These are phyloP conservation scores for Fraxinus sp. DNA, from an alignment of 305 asterid genomes.

Conservation along the genomic window DNA sequence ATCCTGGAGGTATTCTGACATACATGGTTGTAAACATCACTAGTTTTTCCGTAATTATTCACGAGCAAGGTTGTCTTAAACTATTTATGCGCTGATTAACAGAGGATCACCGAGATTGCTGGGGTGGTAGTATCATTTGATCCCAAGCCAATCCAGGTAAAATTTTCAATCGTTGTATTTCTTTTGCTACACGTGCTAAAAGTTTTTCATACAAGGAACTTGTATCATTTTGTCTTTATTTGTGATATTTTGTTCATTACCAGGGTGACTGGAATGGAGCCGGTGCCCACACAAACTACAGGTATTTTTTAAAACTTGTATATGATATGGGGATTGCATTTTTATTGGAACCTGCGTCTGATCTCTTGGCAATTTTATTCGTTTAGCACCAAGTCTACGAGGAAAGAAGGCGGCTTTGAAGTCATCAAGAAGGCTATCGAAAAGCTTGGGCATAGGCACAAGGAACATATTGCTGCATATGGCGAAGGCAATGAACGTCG, in stretches of 20 bases:
- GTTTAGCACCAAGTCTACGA: constrained; percentile 37
- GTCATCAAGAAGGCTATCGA: constrained; percentile 36
- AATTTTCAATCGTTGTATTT: background rate
- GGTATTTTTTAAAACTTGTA: constrained; percentile 16
- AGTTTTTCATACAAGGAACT: background rate
- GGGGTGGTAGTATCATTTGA: constrained; percentile 49
- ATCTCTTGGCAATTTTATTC: background rate
- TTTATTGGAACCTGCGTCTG: background rate
- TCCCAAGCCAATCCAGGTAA: constrained; percentile 46
- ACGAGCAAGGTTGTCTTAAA: background rate
- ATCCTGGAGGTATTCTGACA: constrained; percentile 39
- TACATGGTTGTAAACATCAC: background rate
- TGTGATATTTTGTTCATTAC: background rate
- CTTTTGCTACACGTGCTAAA: background rate
- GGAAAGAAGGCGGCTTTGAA: constrained; percentile 37
- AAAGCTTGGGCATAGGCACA: constrained; percentile 35
- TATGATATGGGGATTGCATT: background rate
- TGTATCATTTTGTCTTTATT: too few species aligned
- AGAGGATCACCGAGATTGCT: constrained; percentile 53
- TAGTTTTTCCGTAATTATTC: background rate
- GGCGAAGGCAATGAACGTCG: constrained; percentile 48
- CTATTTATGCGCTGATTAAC: background rate
- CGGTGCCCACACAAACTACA: constrained; percentile 53
- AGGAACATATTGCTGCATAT: constrained; percentile 39
- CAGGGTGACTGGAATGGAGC: constrained; percentile 59